A percentile compares a stretch with the other conserved stretches of the same genome.
These are phyloP conservation scores for Ilyonectria destructans DNA, from an alignment of 2,329 filamentous ascomycete species.

Conservation along the genomic window DNA sequence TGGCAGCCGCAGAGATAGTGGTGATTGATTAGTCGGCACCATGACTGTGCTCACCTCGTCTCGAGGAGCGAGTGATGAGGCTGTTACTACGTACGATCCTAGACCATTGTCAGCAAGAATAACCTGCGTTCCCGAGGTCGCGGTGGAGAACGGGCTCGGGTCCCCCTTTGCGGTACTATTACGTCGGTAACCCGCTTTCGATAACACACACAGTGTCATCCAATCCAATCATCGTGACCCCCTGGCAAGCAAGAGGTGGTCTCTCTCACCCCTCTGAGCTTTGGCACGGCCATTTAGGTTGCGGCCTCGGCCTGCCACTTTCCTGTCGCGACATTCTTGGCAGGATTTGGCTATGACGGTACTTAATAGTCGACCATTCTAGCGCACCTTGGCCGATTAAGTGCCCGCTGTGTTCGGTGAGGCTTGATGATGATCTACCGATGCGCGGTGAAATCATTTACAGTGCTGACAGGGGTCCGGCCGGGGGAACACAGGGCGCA, in stretches of 20 bases:
- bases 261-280: slow-evolving; percentile 17
- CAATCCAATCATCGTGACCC: slow-evolving; percentile 9
- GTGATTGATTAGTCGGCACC: slow-evolving; percentile 17
- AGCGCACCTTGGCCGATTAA: slow-evolving; percentile 32
- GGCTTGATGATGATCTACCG: slow-evolving; percentile 42
- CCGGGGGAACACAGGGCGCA: slow-evolving; percentile 10
- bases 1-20: slow-evolving; percentile 19
- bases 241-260: slow-evolving; percentile 6
- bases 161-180: slow-evolving; percentile 24
- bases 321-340: slow-evolving; percentile 33
- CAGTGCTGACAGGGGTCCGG: slow-evolving; percentile 22
- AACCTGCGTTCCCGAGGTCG: slow-evolving; percentile 21
- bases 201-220: slow-evolving; percentile 20
- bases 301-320: slow-evolving; percentile 24
- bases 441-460: slow-evolving; percentile 33
- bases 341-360: slow-evolving; percentile 30
- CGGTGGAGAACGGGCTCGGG: slow-evolving; percentile 27
- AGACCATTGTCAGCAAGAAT: slow-evolving; percentile 29
- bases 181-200: slow-evolving; percentile 27
- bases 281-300: slow-evolving; percentile 36
- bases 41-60: slow-evolving; percentile 21
- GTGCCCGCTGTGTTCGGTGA: slow-evolving; percentile 37
- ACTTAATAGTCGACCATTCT: slow-evolving; percentile 25
- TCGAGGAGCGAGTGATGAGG: slow-evolving; percentile 33
- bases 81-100: slow-evolving; percentile 35